phyloP scores from a whole-genome alignment of 2,329 filamentous ascomycete species.

The Apiospora saccharicola region DNA sequence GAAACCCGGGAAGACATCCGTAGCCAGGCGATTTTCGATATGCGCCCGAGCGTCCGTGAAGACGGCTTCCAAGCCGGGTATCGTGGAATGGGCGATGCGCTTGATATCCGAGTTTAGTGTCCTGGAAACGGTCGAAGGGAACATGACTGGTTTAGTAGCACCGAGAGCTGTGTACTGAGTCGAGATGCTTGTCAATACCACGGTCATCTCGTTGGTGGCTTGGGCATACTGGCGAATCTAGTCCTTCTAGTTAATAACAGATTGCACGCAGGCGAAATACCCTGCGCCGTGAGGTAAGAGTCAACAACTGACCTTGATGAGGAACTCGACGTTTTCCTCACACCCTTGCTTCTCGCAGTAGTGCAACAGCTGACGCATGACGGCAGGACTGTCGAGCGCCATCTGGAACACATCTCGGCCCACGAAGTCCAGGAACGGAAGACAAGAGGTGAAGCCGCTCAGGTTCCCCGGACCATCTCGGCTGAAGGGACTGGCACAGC shows the following conservation, averaged over 20 bases:
- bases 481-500: conserved; percentile 25
- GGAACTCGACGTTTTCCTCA: conserved; percentile 59
- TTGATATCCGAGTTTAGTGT: conserved; percentile 55
- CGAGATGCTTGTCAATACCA: conserved; percentile 54
- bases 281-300: neutral
- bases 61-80: conserved; percentile 55
- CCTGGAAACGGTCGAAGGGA: conserved; percentile 50
- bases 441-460: conserved; percentile 25
- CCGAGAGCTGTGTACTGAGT: conserved; percentile 48
- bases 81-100: conserved; percentile 50
- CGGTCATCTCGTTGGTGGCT: conserved; percentile 53
- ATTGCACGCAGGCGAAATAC: neutral
- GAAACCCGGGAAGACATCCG: conserved; percentile 59
- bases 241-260: neutral
- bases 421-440: conserved; percentile 55
- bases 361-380: conserved; percentile 53
- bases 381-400: conserved; percentile 56
- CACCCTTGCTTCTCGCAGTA: conserved; percentile 57
- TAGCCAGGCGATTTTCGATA: conserved; percentile 52
- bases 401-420: conserved; percentile 58
- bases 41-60: conserved; percentile 52
- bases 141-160: conserved; percentile 47
- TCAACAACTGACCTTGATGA: conserved; percentile 51
- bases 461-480: neutral
- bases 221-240: conserved; percentile 54